Base-by-base conservation (phyloP, 768 basidiomycete species). In the Asterophora lycoperdoides region DNA sequence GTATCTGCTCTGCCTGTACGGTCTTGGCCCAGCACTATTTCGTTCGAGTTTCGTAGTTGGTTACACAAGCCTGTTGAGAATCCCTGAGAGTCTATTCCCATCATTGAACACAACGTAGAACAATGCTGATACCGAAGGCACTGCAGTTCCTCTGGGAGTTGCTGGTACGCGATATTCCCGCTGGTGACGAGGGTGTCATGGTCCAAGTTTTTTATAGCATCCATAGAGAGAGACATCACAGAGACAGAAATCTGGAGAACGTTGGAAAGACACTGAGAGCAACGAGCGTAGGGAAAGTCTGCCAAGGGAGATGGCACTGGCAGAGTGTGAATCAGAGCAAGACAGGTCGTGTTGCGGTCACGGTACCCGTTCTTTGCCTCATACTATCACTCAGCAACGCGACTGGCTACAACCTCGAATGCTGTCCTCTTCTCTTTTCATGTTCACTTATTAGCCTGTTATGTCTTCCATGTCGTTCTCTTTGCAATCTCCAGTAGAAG, bases 131-230 rank as follows among this genome's bases (percentile, higher is more conserved):
- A 49, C 41, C 15, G 15, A 23, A 37, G n/a, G 8, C 14, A 1
- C 6, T 43, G 33, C 10, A 49, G 34, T 36, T 49, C 20, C 0
- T 39, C n/a, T 4, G 42, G 10, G 13, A 35, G 10, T 11, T 39
- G 19, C 9, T 46, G 26, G 18, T 46, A 46, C 6, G 14, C 14
- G n/a, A 17, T 2, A 23, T 48, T 48, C 10, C 33, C n/a, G 9
- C 33, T 42, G 1, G 17, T 29, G 6, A 45, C 10, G 44, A 60
- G 45, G 57, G 59, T 18, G 53, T 39, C 28, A 53, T 57, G 8
- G 45, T 45, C 23, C 49, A 49, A 41, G 43, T 55, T 34, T 49
- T 33, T 1, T 49, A 34, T 18, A 45, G 54, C 4, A 43, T 23
- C 9, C 46, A 36, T 2, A 53, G 49, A n/a, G 43, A 52, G 8